Evolutionary conservation across 2,329 filamentous ascomycete species (phyloP).

Genomic region (Scedosporium minutisporum): DNA sequence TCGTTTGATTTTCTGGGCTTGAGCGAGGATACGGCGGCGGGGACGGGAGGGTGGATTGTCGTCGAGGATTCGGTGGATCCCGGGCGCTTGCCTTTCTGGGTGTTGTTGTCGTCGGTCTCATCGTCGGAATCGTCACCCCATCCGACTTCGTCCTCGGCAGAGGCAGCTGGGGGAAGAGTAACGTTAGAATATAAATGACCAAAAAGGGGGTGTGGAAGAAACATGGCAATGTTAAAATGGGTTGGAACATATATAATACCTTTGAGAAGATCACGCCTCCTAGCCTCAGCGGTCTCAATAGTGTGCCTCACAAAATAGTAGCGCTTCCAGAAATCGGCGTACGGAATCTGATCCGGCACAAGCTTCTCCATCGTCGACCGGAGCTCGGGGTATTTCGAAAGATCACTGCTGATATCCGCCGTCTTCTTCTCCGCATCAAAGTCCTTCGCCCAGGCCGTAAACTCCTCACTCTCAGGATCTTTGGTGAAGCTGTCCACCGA

Average conservation of each 20-base stretch:
- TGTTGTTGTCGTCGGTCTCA: slow-evolving; percentile 17
- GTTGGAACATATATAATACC: slow-evolving; percentile 41
- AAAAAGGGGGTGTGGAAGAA: not conserved
- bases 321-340: slow-evolving; percentile 81
- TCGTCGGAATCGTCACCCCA: slow-evolving; percentile 65
- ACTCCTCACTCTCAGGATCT: slow-evolving; percentile 70
- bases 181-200: slow-evolving; percentile 10
- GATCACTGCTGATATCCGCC: slow-evolving; percentile 66
- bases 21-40: slow-evolving; percentile 21
- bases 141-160: slow-evolving; percentile 60
- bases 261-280: slow-evolving; percentile 80
- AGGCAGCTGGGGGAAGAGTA: slow-evolving; percentile 40
- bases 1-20: slow-evolving; percentile 72
- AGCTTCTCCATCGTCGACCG: slow-evolving; percentile 86
- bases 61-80: slow-evolving; percentile 47
- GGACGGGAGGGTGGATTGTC: slow-evolving; percentile 44
- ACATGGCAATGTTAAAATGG: slow-evolving; percentile 10
- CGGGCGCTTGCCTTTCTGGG: slow-evolving; percentile 24
- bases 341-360: slow-evolving; percentile 88
- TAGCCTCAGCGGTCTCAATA: slow-evolving; percentile 85
- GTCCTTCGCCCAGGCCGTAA: slow-evolving; percentile 57
- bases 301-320: slow-evolving; percentile 94
- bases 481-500: slow-evolving; percentile 71
- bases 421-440: slow-evolving; percentile 84
- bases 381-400: slow-evolving; percentile 80